Percentiles rank a stretch among this genome's conserved stretches.
Conservation (phyloP, 345 rosid genomes). For the Capsella bursapastoris region DNA sequence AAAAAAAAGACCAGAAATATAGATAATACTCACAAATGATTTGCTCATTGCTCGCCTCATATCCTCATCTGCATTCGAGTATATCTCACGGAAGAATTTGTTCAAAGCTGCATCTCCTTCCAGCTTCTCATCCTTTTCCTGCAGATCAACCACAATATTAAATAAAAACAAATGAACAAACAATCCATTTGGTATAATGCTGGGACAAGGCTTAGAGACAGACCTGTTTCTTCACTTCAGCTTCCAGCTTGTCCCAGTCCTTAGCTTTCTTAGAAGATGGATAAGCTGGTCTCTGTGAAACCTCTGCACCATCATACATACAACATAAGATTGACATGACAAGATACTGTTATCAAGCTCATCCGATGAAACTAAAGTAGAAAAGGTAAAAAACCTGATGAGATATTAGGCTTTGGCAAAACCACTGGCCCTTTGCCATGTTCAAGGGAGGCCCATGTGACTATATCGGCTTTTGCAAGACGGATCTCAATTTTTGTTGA, state of each 20-base stretch:
- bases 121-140: constrained; percentile 97
- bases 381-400: constrained; percentile 49
- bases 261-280: constrained; percentile 74
- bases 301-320: constrained; percentile 47
- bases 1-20: not conserved
- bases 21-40: constrained; percentile 76
- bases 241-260: constrained; percentile 95
- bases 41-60: constrained; percentile 90
- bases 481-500: constrained; percentile 85
- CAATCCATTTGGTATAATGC: not conserved
- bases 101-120: constrained; percentile 98
- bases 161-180: not conserved
- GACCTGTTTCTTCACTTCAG: constrained; percentile 83
- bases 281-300: constrained; percentile 59
- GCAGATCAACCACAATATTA: constrained; percentile 30
- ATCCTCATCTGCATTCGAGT: constrained; percentile 81
- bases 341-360: not conserved
- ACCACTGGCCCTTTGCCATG: constrained; percentile 54
- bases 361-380: not conserved
- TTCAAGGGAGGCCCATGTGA: constrained; percentile 88
- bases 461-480: constrained; percentile 75
- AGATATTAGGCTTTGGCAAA: constrained; percentile 45
- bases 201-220: not conserved
- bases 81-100: constrained; percentile 87
- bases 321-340: constrained; percentile 13